A percentile compares a stretch with the other conserved stretches of the same genome.
phyloP scores from a whole-genome alignment of 176 grass and related monocot genomes.

The sorghum (Sorghum bicolor) region DNA sequence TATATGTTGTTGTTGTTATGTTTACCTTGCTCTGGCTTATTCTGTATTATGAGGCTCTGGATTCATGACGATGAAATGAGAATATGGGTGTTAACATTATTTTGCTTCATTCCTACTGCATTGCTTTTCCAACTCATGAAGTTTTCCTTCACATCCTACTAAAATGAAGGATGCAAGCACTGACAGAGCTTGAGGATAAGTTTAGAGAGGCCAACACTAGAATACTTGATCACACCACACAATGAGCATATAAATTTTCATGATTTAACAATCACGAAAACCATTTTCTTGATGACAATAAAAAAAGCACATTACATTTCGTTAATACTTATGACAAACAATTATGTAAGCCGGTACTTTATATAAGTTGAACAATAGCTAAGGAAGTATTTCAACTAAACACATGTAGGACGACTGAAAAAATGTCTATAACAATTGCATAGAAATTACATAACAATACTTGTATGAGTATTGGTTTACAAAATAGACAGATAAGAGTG shows the following conservation, averaged over 20 bases:
- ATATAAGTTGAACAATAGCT: background rate
- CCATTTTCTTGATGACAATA: background rate
- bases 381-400: too few species aligned
- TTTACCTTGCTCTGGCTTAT: background rate
- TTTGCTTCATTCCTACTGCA: background rate
- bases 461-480: background rate
- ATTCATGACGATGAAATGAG: slow-evolving; percentile 5
- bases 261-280: background rate
- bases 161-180: too few species aligned
- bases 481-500: background rate
- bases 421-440: background rate
- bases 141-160: too few species aligned
- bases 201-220: background rate
- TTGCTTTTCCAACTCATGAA: too few species aligned
- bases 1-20: background rate
- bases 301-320: background rate
- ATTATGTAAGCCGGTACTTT: background rate
- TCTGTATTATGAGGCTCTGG: slow-evolving; percentile 1
- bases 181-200: too few species aligned
- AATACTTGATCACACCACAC: background rate
- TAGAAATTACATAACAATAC: background rate
- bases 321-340: background rate
- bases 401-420: background rate
- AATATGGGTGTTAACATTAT: background rate
- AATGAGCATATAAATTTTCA: background rate